Conservation (phyloP, 2,329 filamentous ascomycete species). For the Pseudocercospora vitis region DNA sequence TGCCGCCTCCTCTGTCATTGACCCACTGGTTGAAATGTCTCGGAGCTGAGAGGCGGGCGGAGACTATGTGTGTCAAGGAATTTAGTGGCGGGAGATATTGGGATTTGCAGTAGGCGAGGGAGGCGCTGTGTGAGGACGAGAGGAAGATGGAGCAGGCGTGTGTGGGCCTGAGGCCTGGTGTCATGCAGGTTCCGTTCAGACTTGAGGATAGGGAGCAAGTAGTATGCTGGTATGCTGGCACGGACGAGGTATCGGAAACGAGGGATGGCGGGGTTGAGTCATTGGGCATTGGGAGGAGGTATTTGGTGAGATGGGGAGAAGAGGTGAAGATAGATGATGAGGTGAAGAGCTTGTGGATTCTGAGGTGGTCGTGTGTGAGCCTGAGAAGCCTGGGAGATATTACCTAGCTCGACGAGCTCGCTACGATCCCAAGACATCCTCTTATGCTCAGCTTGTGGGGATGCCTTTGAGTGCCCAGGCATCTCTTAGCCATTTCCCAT, state of each 20-base stretch:
- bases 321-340: background rate
- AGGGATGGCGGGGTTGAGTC: background rate
- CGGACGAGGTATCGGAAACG: background rate
- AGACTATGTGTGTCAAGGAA: background rate
- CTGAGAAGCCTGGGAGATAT: no score
- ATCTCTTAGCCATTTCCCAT: no score
- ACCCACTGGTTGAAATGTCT: background rate
- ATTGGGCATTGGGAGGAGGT: background rate
- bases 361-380: no score
- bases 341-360: background rate
- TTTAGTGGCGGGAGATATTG: background rate
- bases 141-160: background rate
- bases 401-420: no score
- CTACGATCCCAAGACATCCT: no score
- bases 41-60: background rate
- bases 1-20: no score
- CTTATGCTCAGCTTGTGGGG: no score
- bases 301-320: background rate
- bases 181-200: background rate
- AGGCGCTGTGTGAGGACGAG: background rate
- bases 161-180: background rate
- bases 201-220: background rate
- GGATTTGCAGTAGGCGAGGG: background rate
- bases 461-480: no score
- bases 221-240: background rate